Conservation (phyloP, 2,329 filamentous ascomycete genomes). For the Escovopsis weberi region DNA sequence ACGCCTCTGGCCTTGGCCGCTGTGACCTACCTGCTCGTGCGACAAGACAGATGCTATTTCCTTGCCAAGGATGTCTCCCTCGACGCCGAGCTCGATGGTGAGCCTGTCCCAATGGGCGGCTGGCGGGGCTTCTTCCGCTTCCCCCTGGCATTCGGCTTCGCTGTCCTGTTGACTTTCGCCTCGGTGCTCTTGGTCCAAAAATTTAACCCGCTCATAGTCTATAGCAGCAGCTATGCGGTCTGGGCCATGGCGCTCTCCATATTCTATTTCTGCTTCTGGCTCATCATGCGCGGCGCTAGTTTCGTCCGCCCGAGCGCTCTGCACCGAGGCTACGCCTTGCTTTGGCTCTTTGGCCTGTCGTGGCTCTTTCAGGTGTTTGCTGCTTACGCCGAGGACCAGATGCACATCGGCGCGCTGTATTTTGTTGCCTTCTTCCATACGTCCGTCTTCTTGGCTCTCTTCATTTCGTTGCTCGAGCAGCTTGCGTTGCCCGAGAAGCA, state of each 20-base stretch:
- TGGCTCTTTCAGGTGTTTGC: conserved; percentile 60
- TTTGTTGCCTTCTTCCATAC: conserved; percentile 68
- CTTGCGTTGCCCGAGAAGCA: conserved; percentile 60
- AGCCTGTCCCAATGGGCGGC: conserved; percentile 53
- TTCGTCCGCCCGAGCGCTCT: conserved; percentile 74
- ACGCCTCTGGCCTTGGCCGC: conserved; percentile 59
- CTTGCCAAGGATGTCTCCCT: conserved; percentile 50
- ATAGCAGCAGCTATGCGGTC: conserved; percentile 75
- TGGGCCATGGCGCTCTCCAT: conserved; percentile 78
- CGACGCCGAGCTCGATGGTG: conserved; percentile 41
- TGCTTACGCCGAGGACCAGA: conserved; percentile 63
- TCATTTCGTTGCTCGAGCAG: conserved; percentile 66
- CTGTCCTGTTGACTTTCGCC: conserved; percentile 54
- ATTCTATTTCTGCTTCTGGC: conserved; percentile 73
- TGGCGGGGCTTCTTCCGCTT: conserved; percentile 75
- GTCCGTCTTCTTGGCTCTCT: conserved; percentile 56
- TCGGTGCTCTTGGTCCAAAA: conserved; percentile 64
- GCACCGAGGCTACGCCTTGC: conserved; percentile 62
- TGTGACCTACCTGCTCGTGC: conserved; percentile 53
- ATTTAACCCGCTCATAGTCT: conserved; percentile 79
- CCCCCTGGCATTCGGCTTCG: conserved; percentile 56
- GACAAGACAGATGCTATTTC: conserved; percentile 73
- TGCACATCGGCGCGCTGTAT: conserved; percentile 63
- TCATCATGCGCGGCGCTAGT: conserved; percentile 63
- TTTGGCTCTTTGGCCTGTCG: conserved; percentile 69